phyloP scores from a whole-genome alignment of 192 early-diverging fungal species.

The Endogone sp. region DNA sequence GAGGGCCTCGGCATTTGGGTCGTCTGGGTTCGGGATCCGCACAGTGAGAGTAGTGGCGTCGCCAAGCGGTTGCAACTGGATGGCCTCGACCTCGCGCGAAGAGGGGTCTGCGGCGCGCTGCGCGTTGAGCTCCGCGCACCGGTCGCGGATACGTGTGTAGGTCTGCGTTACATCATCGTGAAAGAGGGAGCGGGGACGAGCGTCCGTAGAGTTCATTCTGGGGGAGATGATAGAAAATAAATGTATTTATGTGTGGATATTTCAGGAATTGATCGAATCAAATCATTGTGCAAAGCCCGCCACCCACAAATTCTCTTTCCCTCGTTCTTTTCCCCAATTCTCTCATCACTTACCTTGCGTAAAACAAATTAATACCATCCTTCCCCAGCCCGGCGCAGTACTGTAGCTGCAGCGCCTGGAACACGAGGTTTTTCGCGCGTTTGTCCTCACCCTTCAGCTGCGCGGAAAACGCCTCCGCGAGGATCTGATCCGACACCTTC shows the following conservation, averaged over 20 bases:
- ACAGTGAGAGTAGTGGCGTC: slow-evolving; percentile 70
- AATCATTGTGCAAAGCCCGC: too few species aligned
- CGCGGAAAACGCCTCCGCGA: slow-evolving; percentile 77
- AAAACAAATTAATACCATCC: slow-evolving; percentile 83
- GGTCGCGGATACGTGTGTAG: slow-evolving; percentile 72
- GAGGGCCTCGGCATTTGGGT: slow-evolving; percentile 39
- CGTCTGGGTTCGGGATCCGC: slow-evolving; percentile 60
- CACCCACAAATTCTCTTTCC: neutral
- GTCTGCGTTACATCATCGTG: slow-evolving; percentile 81
- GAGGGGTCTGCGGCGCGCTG: slow-evolving; percentile 38
- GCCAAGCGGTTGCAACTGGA: slow-evolving; percentile 66
- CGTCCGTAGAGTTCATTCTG: slow-evolving; percentile 40
- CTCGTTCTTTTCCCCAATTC: neutral
- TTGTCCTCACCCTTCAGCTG: slow-evolving; percentile 69
- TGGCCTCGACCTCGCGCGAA: slow-evolving; percentile 52
- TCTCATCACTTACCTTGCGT: slow-evolving; percentile 53
- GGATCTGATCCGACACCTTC: slow-evolving; percentile 74
- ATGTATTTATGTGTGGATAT: neutral
- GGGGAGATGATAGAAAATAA: neutral
- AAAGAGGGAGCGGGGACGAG: slow-evolving; percentile 74
- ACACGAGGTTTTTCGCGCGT: slow-evolving; percentile 70
- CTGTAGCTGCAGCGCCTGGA: slow-evolving; percentile 78
- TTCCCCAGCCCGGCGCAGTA: slow-evolving; percentile 80
- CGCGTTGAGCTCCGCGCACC: slow-evolving; percentile 63
- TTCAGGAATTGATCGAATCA: slow-evolving; percentile 2